Evolutionary conservation across 2,329 filamentous ascomycete genomes (phyloP).

Genomic region (Sarocladium oryzae): DNA sequence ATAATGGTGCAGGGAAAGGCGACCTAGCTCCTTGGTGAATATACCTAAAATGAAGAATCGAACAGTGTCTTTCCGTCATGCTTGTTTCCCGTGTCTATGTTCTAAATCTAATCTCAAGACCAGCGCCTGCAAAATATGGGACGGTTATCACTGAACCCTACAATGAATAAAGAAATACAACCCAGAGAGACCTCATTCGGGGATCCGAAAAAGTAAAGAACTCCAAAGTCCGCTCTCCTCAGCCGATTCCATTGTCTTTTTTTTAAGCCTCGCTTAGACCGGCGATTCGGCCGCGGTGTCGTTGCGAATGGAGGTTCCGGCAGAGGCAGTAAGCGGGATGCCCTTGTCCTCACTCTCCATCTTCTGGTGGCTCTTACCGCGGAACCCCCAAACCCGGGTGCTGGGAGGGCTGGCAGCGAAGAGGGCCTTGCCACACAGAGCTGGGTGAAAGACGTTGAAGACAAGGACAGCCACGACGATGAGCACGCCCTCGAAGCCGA

Average conservation of each 20-base stretch:
- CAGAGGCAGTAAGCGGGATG: not conserved
- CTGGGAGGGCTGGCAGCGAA: slow-evolving; percentile 20
- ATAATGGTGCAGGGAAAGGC: no score
- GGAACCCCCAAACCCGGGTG: slow-evolving; percentile 21
- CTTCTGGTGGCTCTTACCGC: slow-evolving; percentile 9
- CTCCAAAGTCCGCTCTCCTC: no score
- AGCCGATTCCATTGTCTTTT: no score
- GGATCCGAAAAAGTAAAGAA: no score
- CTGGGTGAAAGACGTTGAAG: slow-evolving; percentile 31
- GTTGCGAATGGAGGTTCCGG: not conserved
- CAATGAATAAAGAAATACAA: no score
- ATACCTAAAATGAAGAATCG: no score
- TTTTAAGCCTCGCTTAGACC: not conserved
- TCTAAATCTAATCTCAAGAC: not conserved
- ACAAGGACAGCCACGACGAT: slow-evolving; percentile 38
- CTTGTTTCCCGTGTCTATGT: not conserved
- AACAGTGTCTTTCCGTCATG: not conserved
- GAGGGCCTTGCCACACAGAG: slow-evolving; percentile 15
- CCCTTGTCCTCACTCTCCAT: not conserved
- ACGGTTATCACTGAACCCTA: no score
- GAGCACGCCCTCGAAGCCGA: slow-evolving; percentile 51
- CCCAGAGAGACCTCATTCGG: no score
- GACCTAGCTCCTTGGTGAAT: no score
- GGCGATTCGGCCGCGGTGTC: not conserved
- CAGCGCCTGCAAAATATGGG: no score